A percentile compares a stretch with the other conserved stretches of the same genome.
Conservation (phyloP, 345 rosid genomes). For the Hibiscus trionum region DNA sequence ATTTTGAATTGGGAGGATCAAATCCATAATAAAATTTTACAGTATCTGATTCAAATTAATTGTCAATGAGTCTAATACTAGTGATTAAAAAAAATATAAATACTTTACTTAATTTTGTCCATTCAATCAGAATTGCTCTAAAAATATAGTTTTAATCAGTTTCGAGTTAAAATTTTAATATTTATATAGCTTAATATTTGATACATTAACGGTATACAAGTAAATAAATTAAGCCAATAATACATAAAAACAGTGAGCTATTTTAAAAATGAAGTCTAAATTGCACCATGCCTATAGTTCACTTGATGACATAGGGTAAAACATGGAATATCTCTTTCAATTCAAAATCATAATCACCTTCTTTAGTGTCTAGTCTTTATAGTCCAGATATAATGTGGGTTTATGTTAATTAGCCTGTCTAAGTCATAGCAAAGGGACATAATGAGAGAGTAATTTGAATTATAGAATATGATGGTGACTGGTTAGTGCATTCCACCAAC, state of each 20-base stretch:
- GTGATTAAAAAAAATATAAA: not conserved
- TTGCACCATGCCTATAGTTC: no score
- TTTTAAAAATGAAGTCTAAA: no score
- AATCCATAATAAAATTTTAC: no score
- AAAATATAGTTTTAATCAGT: no score
- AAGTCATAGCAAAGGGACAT: constrained; percentile 7
- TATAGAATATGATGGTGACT: not conserved
- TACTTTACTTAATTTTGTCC: not conserved
- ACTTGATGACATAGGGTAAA: not conserved
- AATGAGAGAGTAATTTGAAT: constrained; percentile 8
- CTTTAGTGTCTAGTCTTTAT: not conserved
- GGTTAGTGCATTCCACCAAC: constrained; percentile 6
- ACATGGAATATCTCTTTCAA: not conserved
- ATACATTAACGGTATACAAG: no score
- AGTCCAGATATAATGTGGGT: not conserved
- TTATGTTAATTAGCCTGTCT: constrained; percentile 7
- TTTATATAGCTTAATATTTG: no score
- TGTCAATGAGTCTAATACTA: no score
- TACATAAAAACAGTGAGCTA: no score
- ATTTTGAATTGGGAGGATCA: no score
- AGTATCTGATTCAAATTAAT: no score
- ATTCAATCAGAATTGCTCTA: not conserved
- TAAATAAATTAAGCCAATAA: no score
- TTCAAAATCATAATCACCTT: not conserved
- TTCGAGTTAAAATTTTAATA: no score